Evolutionary conservation across 202 grass and related monocot genomes (phyloP).

Genomic region (Zizania palustris): DNA sequence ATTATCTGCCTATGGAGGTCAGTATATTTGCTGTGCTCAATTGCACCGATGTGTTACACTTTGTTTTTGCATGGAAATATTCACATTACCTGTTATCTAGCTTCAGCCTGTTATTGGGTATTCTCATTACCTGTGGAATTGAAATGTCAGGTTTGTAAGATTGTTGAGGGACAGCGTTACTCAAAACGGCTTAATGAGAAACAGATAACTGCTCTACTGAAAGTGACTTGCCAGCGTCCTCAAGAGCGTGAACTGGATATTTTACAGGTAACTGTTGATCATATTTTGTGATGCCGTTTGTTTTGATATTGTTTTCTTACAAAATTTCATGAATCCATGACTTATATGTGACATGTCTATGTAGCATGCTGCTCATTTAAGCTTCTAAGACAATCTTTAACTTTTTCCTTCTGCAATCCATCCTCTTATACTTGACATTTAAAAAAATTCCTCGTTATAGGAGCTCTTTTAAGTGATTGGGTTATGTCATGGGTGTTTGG

Average conservation of each 20-base stretch:
- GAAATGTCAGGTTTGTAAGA: conserved; percentile 83
- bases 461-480: neutral
- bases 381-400: neutral
- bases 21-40: conserved; percentile 2
- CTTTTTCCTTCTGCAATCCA: neutral
- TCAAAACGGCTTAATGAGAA: conserved; percentile 94
- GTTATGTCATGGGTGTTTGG: too few species aligned
- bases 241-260: conserved; percentile 80
- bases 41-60: conserved; percentile 20
- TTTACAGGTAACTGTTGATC: conserved; percentile 60
- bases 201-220: conserved; percentile 83
- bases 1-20: conserved; percentile 97
- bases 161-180: conserved; percentile 93
- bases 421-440: neutral
- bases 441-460: conserved; percentile 4
- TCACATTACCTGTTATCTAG: too few species aligned
- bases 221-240: conserved; percentile 88
- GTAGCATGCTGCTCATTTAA: conserved; percentile 1
- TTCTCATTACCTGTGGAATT: conserved; percentile 21
- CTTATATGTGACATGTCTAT: neutral
- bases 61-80: neutral
- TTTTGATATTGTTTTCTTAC: conserved; percentile 15
- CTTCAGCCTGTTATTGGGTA: conserved; percentile 26
- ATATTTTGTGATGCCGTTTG: conserved; percentile 15
- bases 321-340: neutral